Base-by-base conservation (phyloP, 2,329 filamentous ascomycete species). In the Aquanectria penicillioides region DNA sequence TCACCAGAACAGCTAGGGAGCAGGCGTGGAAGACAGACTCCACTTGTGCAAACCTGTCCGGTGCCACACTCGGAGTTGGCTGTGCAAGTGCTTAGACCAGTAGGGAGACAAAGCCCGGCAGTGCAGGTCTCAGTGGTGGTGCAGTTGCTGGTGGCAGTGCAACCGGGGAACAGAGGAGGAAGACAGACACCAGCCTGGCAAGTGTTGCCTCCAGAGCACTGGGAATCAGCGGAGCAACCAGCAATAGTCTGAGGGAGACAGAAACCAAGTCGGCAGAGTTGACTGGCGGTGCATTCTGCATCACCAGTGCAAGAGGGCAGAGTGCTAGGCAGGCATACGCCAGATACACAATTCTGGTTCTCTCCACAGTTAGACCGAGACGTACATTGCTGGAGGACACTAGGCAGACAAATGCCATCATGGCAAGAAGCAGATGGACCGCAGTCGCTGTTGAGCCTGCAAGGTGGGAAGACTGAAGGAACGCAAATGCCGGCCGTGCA, bases 111-210 rank as follows among this genome's bases (percentile, higher is more conserved):
- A 3, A 55, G 9, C 5, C 57, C 50, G 6, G 50, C 37, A 5
- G 50, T 48, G 22, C 57, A 59, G 5, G 43, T 43, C 2, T 36
- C 25, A 3, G 40, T 40, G 3, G 40, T 36, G 9, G 54, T 46
- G 11, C 54, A 57, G 20, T 57, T 50, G 12, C 47, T 15, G 7
- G 31, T 29, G 1, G 46, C 28, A 6, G 40, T 46, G 25, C 54
- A 59, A 9, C 36, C 31, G 2, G 36, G 36, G 44, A 44, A 59
- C 2, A 50, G 11, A 11, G 43, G 43, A 13, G 57, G 50, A 5
- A 54, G 28, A 15, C 57, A 59, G 11, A 59, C 44, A 6, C 50
- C 50, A 17, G 29, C 50, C 9, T 15, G 20, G 37, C 57, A 59
- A n/a, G 38, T 18, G 18, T 55, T 31, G 25, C 20, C 48, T 17